Evolutionary conservation across 1,284 basidiomycete species (phyloP), one percentile per base, ranked within the genome.

Genomic region (Trichosporon sp.): DNA sequence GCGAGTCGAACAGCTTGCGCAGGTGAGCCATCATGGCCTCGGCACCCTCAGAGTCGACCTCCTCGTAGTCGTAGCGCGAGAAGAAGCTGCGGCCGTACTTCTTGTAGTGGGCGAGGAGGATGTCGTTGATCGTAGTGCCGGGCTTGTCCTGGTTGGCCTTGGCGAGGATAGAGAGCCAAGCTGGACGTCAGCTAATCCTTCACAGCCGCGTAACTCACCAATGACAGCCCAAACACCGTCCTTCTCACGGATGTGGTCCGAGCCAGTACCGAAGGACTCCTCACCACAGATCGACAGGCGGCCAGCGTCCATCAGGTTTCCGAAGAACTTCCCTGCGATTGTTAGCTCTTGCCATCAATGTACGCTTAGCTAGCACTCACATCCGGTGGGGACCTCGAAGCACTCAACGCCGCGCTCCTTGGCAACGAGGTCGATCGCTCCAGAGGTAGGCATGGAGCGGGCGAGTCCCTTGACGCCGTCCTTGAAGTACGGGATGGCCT

Each of bases 221-320:
- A 98, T 85, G 66, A 99, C 85, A 65, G 96, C 95, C 95, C 95
- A 99, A 49, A 99, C 84, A 72, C 95, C 95, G 76, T 99, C 95
- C 86, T 99, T 99, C 84, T 99, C 95, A 69, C 95, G 91, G 73
- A 99, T 96, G 82, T 99, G 95, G 82, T 99, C 95, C 16, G 95
- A 98, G 19, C 95, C 95, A n/a, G 95, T 99, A 66, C 95, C 95
- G 80, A 99, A 99, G 10, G 91, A 95, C 83, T 99, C 95, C 80
- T 99, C 95, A 71, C 95, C 95, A 75, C 95, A 99, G 78, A 99
- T 98, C 59, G 94, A 97, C 44, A 99, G 86, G 52, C 92, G 86
- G 0, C 94, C 95, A 52, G 96, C 95, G 79, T 99, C 95, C 95
- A 99, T 99, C 70, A 99, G 85, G 83, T 99, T 99, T 61, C 95